A percentile compares a stretch with the other conserved stretches of the same genome.
phyloP scores from a whole-genome alignment of 202 grass and related monocot species.

The Saccharum hybrid region DNA sequence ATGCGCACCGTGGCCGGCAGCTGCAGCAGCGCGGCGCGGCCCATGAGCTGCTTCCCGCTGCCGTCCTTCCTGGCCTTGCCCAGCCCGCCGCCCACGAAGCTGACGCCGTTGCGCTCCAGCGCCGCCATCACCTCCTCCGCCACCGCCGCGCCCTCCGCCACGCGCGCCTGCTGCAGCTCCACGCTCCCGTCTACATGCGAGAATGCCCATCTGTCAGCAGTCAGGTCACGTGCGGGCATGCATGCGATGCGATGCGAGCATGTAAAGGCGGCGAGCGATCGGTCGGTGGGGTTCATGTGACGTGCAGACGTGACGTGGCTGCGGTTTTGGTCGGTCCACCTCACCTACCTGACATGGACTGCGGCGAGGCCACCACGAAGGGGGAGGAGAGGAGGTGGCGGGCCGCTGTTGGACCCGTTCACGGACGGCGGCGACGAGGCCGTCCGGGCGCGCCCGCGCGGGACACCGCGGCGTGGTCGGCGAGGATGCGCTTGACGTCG shows the following conservation, averaged over 20 bases:
- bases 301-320: background rate
- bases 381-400: constrained; percentile 58
- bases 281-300: constrained; percentile 42
- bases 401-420: constrained; percentile 30
- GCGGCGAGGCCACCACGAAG: constrained; percentile 56
- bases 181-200: constrained; percentile 41
- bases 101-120: constrained; percentile 86
- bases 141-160: constrained; percentile 53
- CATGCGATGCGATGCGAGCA: background rate
- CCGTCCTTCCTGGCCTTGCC: constrained; percentile 64
- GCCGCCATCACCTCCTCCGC: constrained; percentile 89
- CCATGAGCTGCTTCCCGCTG: constrained; percentile 28
- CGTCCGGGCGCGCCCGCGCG: constrained; percentile 6
- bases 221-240: constrained; percentile 22
- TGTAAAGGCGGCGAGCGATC: background rate
- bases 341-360: constrained; percentile 60
- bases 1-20: constrained; percentile 63
- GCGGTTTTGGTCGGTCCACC: no score
- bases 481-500: constrained; percentile 74
- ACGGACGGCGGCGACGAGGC: constrained; percentile 12
- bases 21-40: constrained; percentile 35
- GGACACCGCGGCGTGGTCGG: constrained; percentile 50
- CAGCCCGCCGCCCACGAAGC: constrained; percentile 60
- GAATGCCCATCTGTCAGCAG: background rate
- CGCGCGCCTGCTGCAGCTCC: constrained; percentile 42